Conservation (phyloP, 257 asterid genomes). For the Rubia yunnanensis region DNA sequence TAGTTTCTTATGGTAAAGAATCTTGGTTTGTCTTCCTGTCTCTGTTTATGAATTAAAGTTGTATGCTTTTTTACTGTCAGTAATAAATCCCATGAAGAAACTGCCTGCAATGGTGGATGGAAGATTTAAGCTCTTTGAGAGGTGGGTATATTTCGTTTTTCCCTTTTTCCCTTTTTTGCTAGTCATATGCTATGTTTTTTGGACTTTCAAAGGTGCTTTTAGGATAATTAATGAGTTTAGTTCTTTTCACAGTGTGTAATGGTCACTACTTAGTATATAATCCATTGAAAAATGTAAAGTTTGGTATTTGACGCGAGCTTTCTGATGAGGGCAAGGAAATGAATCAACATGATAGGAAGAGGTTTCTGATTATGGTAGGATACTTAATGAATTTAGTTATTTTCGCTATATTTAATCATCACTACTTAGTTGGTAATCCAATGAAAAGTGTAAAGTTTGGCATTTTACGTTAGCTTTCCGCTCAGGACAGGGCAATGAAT, state of each 20-base stretch:
- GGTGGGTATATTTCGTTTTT: constrained; percentile 26
- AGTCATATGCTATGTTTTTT: background rate
- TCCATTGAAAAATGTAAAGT: background rate
- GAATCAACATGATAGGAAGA: background rate
- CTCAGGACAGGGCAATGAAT: background rate
- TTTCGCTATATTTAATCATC: background rate
- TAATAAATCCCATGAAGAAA: constrained; percentile 60
- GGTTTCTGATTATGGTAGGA: background rate
- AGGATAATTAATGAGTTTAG: background rate
- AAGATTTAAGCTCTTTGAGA: constrained; percentile 82
- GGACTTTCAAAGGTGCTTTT: background rate
- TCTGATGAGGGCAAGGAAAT: background rate
- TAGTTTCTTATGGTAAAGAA: background rate
- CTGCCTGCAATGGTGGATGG: constrained; percentile 88
- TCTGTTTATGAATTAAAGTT: background rate
- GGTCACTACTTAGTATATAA: background rate
- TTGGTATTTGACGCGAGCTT: background rate
- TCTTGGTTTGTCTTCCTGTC: too few relatives aligned
- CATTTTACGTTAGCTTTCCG: background rate
- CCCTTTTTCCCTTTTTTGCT: background rate
- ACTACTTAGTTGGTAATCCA: background rate
- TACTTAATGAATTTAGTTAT: background rate
- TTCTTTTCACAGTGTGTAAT: background rate
- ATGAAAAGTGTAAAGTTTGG: background rate
- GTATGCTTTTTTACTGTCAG: constrained; percentile 23